A percentile compares a stretch with the other conserved stretches of the same genome.
phyloP scores from a whole-genome alignment of 192 early-diverging fungal genomes.

The Coemansia sp. region DNA sequence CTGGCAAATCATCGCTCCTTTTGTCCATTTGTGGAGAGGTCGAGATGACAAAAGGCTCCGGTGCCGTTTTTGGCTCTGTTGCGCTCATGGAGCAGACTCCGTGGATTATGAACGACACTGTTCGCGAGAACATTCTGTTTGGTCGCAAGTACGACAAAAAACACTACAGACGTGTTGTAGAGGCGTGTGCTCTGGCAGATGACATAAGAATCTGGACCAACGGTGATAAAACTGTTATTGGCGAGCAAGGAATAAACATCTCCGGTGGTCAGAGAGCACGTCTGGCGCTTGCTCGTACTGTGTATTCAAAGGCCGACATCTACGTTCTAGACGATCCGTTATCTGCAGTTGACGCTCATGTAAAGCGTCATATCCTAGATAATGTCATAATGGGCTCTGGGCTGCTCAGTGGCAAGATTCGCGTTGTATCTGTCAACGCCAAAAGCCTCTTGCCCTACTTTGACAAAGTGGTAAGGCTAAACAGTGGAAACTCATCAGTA shows the following conservation, averaged over 20 bases:
- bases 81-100: too few relatives aligned
- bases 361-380: constrained; percentile 60
- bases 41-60: too few relatives aligned
- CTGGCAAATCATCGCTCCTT: too few relatives aligned
- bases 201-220: constrained; percentile 65
- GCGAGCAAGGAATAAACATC: constrained; percentile 68
- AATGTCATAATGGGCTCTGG: constrained; percentile 52
- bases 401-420: constrained; percentile 54
- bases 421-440: constrained; percentile 47
- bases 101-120: too few relatives aligned
- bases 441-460: constrained; percentile 16
- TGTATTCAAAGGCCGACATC: constrained; percentile 69
- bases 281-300: constrained; percentile 63
- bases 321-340: constrained; percentile 73
- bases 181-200: constrained; percentile 60
- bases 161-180: constrained; percentile 61
- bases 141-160: constrained; percentile 60
- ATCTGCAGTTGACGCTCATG: constrained; percentile 66
- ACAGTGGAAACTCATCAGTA: constrained; percentile 31
- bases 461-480: constrained; percentile 18
- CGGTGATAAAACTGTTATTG: constrained; percentile 70
- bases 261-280: constrained; percentile 73
- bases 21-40: too few relatives aligned
- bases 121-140: constrained; percentile 80
- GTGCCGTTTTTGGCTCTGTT: too few relatives aligned